Evolutionary conservation across 1,139 yeast species (phyloP).

Genomic region (Saccharomyces hybrid): DNA sequence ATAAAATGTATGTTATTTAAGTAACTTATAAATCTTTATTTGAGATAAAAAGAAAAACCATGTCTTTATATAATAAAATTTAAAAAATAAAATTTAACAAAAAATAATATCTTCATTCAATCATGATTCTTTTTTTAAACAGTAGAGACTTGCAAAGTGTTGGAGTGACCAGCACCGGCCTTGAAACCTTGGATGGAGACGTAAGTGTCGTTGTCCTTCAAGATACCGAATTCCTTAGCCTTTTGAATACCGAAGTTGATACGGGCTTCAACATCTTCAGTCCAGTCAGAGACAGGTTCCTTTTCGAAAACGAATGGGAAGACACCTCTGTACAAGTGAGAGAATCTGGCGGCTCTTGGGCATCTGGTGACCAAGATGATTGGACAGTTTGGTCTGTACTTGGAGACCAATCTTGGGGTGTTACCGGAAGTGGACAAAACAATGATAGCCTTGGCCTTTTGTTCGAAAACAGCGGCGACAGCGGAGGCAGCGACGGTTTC

Average conservation of each 20-base stretch:
- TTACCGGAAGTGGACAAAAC: conserved; percentile 92
- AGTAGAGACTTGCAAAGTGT: conserved; percentile 73
- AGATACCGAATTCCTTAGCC: conserved; percentile 81
- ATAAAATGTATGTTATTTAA: background rate
- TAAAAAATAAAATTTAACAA: background rate
- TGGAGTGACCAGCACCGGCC: conserved; percentile 97
- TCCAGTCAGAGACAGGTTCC: conserved; percentile 76
- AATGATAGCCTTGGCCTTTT: conserved; percentile 92
- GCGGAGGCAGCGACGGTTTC: conserved; percentile 98
- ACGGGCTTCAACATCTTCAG: conserved; percentile 91
- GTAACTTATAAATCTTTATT: conserved; percentile 1
- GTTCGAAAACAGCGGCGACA: conserved; percentile 93
- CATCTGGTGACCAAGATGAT: conserved; percentile 97
- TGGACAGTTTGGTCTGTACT: conserved; percentile 97
- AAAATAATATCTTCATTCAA: conserved; percentile 3
- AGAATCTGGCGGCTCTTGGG: conserved; percentile 83
- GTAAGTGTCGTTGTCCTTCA: conserved; percentile 80
- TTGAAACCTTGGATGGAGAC: conserved; percentile 99
- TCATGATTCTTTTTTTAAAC: conserved; percentile 30
- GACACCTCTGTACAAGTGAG: conserved; percentile 96
- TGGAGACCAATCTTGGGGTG: conserved; percentile 92
- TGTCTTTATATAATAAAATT: conserved; percentile 5
- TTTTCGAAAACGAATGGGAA: conserved; percentile 84
- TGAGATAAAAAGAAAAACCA: conserved; percentile 4
- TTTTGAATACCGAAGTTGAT: conserved; percentile 88